Conservation (phyloP, 2,329 filamentous ascomycete species). For the Aureobasidium sp. region DNA sequence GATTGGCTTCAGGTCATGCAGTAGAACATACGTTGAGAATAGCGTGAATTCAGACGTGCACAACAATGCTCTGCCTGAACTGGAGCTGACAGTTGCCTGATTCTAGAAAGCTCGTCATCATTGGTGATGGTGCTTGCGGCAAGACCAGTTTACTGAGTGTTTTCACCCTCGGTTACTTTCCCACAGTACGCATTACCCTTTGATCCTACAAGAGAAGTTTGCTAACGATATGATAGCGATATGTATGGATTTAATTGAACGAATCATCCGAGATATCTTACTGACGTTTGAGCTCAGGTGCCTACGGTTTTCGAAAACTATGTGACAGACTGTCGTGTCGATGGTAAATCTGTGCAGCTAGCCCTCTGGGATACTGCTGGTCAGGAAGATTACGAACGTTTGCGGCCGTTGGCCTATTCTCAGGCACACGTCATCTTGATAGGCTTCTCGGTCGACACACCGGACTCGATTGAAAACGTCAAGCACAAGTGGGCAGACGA, state of each 20-base stretch:
- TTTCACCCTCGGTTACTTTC: slow-evolving; percentile 96
- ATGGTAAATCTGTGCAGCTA: slow-evolving; percentile 96
- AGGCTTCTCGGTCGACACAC: slow-evolving; percentile 89
- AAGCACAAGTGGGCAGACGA: slow-evolving; percentile 97
- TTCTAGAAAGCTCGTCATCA: slow-evolving; percentile 88
- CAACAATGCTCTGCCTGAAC: neutral
- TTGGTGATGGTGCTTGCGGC: slow-evolving; percentile 93
- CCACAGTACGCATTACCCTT: slow-evolving; percentile 65
- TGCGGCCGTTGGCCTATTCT: slow-evolving; percentile 89
- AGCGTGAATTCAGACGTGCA: too few relatives aligned
- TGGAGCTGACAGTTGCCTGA: neutral
- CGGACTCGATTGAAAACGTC: slow-evolving; percentile 94
- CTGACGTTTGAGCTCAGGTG: slow-evolving; percentile 47
- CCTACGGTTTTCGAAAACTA: slow-evolving; percentile 99
- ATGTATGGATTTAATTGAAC: slow-evolving; percentile 14
- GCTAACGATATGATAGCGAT: slow-evolving; percentile 16
- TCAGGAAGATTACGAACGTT: slow-evolving; percentile 95
- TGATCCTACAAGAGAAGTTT: neutral
- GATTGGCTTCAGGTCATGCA: too few relatives aligned
- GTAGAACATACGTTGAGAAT: too few relatives aligned
- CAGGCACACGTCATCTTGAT: slow-evolving; percentile 97
- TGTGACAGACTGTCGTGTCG: slow-evolving; percentile 95
- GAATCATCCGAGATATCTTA: neutral
- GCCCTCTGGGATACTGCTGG: slow-evolving; percentile 99
- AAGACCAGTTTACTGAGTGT: slow-evolving; percentile 97